A percentile compares a stretch with the other conserved stretches of the same genome.
These are phyloP conservation scores for Lactarius indigo DNA, from an alignment of 768 basidiomycete species.

Conservation along the genomic window DNA sequence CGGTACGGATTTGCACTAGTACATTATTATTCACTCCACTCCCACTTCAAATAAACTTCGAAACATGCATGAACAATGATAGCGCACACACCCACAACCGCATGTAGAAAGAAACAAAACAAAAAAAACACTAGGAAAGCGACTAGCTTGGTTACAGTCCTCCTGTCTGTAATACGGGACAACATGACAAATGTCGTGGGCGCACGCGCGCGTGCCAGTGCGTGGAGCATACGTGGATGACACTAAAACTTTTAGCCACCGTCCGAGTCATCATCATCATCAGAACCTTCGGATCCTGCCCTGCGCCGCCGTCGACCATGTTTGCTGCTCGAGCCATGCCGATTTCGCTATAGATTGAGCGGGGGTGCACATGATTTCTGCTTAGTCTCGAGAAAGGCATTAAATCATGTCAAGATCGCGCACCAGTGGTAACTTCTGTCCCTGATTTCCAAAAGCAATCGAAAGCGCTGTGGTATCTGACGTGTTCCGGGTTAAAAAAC, in stretches of 20 bases:
- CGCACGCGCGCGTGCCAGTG: neutral
- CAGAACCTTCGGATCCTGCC: conserved; percentile 60
- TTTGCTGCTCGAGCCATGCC: conserved; percentile 71
- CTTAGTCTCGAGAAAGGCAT: conserved; percentile 27
- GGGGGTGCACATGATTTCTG: conserved; percentile 6
- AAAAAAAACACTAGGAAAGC: conserved; percentile 9
- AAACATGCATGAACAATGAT: neutral
- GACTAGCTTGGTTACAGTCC: conserved; percentile 1
- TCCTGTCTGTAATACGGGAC: neutral
- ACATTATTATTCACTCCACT: conserved; percentile 26
- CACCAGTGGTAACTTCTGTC: conserved; percentile 84
- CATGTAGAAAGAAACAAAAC: neutral
- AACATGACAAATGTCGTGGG: conserved; percentile 1
- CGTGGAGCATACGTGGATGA: neutral
- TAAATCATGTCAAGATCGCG: conserved; percentile 22
- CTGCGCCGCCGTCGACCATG: conserved; percentile 53
- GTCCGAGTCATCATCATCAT: conserved; percentile 72
- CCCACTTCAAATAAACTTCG: neutral
- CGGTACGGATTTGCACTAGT: conserved; percentile 15
- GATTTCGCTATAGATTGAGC: conserved; percentile 57
- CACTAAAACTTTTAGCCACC: conserved; percentile 35
- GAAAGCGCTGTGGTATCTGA: conserved; percentile 86
- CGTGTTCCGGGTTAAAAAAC: conserved; percentile 8
- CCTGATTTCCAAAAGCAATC: conserved; percentile 85
- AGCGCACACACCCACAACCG: neutral